A percentile compares a stretch with the other conserved stretches of the same genome.
phyloP scores from a whole-genome alignment of 1,284 basidiomycete genomes.

The Pholiota adiposa region DNA sequence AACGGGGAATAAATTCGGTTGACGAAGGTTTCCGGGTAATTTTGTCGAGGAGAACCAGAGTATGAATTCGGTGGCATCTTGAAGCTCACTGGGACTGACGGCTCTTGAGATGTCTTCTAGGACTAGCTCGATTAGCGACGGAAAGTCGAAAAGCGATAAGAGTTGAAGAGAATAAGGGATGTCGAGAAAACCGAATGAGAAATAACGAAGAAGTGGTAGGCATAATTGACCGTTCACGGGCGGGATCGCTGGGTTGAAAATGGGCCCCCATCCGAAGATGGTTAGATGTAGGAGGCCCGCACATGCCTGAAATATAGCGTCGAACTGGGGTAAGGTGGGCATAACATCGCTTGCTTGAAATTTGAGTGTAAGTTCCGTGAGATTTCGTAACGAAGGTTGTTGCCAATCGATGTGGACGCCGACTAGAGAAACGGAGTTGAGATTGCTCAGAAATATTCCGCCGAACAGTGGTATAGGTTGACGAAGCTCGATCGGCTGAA shows the following conservation, averaged over 20 bases:
- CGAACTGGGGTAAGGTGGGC: slow-evolving; percentile 50
- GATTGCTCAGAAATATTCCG: slow-evolving; percentile 28
- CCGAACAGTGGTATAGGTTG: slow-evolving; percentile 48
- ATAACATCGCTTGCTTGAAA: slow-evolving; percentile 56
- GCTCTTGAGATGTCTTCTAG: slow-evolving; percentile 49
- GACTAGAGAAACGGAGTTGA: slow-evolving; percentile 47
- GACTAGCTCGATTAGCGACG: slow-evolving; percentile 39
- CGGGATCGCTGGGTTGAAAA: slow-evolving; percentile 24
- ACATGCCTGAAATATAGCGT: slow-evolving; percentile 42
- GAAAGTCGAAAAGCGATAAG: slow-evolving; percentile 46
- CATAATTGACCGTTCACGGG: slow-evolving; percentile 24
- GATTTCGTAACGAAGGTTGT: slow-evolving; percentile 38
- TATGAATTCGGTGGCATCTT: slow-evolving; percentile 38
- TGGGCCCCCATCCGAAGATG: slow-evolving; percentile 55
- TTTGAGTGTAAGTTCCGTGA: slow-evolving; percentile 51
- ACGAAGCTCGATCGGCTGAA: slow-evolving; percentile 44
- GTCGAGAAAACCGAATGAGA: slow-evolving; percentile 53
- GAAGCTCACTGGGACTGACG: slow-evolving; percentile 32
- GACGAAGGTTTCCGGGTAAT: neutral
- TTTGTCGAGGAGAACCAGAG: slow-evolving; percentile 17
- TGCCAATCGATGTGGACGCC: slow-evolving; percentile 61
- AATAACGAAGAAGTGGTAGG: slow-evolving; percentile 37
- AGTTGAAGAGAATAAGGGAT: slow-evolving; percentile 44
- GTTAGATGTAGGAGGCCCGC: slow-evolving; percentile 43
- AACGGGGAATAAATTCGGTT: slow-evolving; percentile 21